phyloP scores from a whole-genome alignment of 2,329 filamentous ascomycete species.

The Alternaria viburni region DNA sequence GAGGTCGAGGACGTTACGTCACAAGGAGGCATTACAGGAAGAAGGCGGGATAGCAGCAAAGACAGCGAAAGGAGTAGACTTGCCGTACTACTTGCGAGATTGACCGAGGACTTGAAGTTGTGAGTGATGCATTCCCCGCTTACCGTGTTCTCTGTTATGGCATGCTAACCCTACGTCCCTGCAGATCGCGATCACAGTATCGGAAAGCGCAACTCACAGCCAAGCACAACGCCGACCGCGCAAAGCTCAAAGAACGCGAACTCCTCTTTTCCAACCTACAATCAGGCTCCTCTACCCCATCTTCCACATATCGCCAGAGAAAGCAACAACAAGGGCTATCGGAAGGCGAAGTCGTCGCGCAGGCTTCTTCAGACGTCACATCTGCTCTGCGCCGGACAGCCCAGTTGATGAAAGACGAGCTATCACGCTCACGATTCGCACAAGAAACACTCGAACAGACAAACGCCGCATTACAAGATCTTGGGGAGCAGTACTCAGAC shows the following conservation, averaged over 20 bases:
- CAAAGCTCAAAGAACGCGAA: conserved; percentile 77
- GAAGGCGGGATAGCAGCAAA: conserved; percentile 58
- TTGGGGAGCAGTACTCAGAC: conserved; percentile 80
- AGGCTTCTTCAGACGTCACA: conserved; percentile 83
- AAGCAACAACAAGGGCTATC: conserved; percentile 60
- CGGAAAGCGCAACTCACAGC: conserved; percentile 82
- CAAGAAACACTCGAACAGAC: conserved; percentile 86
- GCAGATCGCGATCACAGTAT: conserved; percentile 69
- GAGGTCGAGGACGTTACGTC: conserved; percentile 74
- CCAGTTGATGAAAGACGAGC: conserved; percentile 81
- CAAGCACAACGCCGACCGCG: conserved; percentile 74
- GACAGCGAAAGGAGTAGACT: conserved; percentile 70
- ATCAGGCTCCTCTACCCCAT: conserved; percentile 46
- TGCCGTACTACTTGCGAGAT: conserved; percentile 68
- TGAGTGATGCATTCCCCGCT: conserved; percentile 50
- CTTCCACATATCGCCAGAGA: conserved; percentile 45
- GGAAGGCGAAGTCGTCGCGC: conserved; percentile 74
- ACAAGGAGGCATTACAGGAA: conserved; percentile 39
- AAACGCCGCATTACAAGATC: conserved; percentile 78
- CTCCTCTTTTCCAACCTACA: conserved; percentile 72
- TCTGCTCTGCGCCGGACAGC: conserved; percentile 83
- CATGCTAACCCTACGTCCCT: conserved; percentile 5
- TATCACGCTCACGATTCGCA: conserved; percentile 86
- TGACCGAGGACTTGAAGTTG: conserved; percentile 75
- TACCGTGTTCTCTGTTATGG: no score